Base-by-base conservation (phyloP, 2,329 filamentous ascomycete genomes). In the Aspergillus arachidicola region DNA sequence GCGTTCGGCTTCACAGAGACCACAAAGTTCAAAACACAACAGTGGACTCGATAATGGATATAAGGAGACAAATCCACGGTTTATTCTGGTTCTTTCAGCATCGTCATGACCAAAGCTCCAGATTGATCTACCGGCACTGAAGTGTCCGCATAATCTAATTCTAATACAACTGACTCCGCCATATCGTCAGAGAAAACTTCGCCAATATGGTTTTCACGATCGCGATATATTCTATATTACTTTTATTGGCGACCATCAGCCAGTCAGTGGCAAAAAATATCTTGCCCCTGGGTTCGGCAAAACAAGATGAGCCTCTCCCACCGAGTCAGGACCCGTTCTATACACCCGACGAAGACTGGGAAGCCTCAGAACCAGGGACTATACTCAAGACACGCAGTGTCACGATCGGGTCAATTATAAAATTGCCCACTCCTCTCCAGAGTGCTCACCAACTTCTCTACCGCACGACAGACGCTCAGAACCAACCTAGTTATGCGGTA, bases 391-490 rank as follows among this genome's bases (percentile, higher is more conserved):
- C 4, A 14, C 51, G 59, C 9, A 56, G 38, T 28, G n/a, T 54
- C 2, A 46, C 19, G 14, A n/a, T 48, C 36, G 30, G 50, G n/a
- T 36, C 41, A 9, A n/a, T 38, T 23, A 11, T 7, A 10, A 19
- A 6, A 36, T 56, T 30, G 28, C 19, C 58, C 12, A n/a, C 6
- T 7, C n/a, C 38, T 3, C 34, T 60, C 2, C 26, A 55, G 4
- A 59, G 66, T 38, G 60, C 36, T 16, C 19, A 62, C 53, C 72
- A 79, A 53, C 66, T 80, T 28, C 70, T 78, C 1, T 78, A 78
- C 61, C 69, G 72, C 21, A 77, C 77, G 3, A 78, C 70, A 3
- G 70, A 78, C 64, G 73, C 62, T 46, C 60, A 63, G 4, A 67
- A 68, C 14, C 63, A 72, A 2, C 70, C 77, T 2, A 73, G 72